These are phyloP conservation scores for Bipolaris sorokiniana DNA, from an alignment of 2,329 filamentous ascomycete genomes.

Conservation along the genomic window DNA sequence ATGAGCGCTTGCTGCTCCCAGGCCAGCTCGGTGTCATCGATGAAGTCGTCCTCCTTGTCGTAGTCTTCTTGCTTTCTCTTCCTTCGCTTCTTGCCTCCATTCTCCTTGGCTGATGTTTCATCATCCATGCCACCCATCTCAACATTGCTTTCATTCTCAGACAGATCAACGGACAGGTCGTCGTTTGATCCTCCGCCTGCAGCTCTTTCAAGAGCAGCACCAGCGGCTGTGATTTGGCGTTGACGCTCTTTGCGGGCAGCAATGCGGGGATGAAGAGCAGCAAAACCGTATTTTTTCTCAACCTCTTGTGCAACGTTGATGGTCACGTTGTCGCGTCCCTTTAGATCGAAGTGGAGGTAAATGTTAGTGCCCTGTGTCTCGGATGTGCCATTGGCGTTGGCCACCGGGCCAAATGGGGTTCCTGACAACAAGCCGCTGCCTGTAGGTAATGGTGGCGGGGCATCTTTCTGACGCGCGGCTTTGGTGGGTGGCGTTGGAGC, in stretches of 20 bases:
- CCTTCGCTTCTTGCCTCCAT: conserved; percentile 73
- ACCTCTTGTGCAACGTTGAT: conserved; percentile 95
- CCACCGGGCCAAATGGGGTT: conserved; percentile 63
- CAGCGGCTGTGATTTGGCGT: conserved; percentile 84
- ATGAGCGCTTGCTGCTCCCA: conserved; percentile 97
- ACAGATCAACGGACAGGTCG: conserved; percentile 81
- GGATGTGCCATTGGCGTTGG: conserved; percentile 52
- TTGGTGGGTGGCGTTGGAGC: conserved; percentile 63
- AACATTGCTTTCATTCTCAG: conserved; percentile 78
- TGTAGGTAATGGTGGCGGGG: conserved; percentile 62
- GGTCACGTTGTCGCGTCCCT: conserved; percentile 84
- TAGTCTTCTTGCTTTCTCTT: conserved; percentile 75
- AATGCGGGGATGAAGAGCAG: conserved; percentile 87
- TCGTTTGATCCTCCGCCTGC: conserved; percentile 73
- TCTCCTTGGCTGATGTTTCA: conserved; percentile 50
- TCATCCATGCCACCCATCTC: conserved; percentile 75
- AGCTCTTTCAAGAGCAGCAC: conserved; percentile 80
- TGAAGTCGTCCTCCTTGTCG: conserved; percentile 71
- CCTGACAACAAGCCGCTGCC: conserved; percentile 70
- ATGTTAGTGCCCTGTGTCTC: conserved; percentile 69
- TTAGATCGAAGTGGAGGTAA: conserved; percentile 79
- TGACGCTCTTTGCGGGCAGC: conserved; percentile 88
- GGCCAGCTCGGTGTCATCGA: conserved; percentile 89
- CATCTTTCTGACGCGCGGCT: conserved; percentile 60
- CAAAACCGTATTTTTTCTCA: conserved; percentile 92